Percentiles rank a stretch among this genome's conserved stretches.
Evolutionary conservation across 495 filamentous ascomycete genomes (phyloP).

Genomic region (Venustampulla echinocandica): DNA sequence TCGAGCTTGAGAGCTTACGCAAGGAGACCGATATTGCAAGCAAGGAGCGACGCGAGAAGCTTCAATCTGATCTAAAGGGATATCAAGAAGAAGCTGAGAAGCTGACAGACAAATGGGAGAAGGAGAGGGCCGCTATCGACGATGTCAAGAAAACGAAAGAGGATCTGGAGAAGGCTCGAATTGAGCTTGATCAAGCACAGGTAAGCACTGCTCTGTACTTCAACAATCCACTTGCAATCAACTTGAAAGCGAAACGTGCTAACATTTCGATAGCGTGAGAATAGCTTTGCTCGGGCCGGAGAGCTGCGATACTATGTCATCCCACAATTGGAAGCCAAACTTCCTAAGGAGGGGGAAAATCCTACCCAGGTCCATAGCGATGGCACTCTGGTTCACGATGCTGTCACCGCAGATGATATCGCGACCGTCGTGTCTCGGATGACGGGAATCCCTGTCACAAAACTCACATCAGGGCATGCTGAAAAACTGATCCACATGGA

Average conservation of each 20-base stretch:
- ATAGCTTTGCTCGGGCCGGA: constrained; percentile 83
- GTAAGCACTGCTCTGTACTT: constrained; percentile 1
- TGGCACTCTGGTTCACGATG: constrained; percentile 68
- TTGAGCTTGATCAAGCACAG: constrained; percentile 76
- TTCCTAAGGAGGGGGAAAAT: constrained; percentile 65
- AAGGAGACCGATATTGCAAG: constrained; percentile 90
- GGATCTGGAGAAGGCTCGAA: constrained; percentile 70
- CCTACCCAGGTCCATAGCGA: constrained; percentile 28
- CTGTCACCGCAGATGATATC: constrained; percentile 90
- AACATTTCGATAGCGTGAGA: constrained; percentile 49
- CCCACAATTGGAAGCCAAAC: constrained; percentile 63
- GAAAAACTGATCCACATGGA: constrained; percentile 95
- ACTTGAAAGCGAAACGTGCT: no score
- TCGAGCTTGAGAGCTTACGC: constrained; percentile 89
- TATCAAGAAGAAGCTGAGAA: constrained; percentile 60
- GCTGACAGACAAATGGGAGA: constrained; percentile 77
- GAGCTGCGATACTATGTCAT: constrained; percentile 83
- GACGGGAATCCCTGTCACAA: constrained; percentile 86
- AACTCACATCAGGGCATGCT: constrained; percentile 83
- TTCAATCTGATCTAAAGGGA: constrained; percentile 63
- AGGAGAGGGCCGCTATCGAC: constrained; percentile 77
- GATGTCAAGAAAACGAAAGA: constrained; percentile 77
- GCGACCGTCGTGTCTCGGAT: constrained; percentile 80
- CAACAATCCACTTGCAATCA: neutral
- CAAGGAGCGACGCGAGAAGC: constrained; percentile 76